phyloP scores from a whole-genome alignment of 2,329 filamentous ascomycete species.

The Talaromyces funiculosus region DNA sequence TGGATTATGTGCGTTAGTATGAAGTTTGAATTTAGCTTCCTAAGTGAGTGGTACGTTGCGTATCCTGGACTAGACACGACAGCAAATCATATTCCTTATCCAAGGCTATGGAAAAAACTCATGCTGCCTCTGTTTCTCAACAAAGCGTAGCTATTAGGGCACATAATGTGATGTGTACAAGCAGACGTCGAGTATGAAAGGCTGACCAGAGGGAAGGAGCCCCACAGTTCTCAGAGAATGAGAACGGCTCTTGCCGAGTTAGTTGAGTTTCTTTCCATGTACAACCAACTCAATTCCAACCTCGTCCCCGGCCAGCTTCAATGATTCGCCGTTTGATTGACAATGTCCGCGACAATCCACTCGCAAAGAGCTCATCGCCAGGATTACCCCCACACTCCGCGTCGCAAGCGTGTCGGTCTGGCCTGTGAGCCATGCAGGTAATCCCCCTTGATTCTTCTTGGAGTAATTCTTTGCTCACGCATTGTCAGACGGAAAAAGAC shows the following conservation, averaged over 20 bases:
- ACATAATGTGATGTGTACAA: background rate
- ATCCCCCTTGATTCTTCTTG: background rate
- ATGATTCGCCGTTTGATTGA: background rate
- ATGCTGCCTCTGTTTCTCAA: background rate
- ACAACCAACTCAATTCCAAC: background rate
- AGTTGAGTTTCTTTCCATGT: background rate
- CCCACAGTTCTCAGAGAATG: no score
- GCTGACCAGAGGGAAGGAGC: background rate
- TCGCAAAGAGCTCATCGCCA: background rate
- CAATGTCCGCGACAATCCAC: background rate
- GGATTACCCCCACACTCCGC: constrained; percentile 15
- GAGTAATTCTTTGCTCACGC: constrained; percentile 7
- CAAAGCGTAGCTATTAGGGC: no score
- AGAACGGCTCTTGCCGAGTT: background rate
- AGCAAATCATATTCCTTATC: background rate
- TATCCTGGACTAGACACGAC: background rate
- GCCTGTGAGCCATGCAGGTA: constrained; percentile 42
- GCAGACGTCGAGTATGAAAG: background rate
- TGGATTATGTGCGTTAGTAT: background rate
- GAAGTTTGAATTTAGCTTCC: background rate
- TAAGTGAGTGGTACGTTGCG: background rate
- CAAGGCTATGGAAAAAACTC: background rate
- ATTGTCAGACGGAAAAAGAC: constrained; percentile 46
- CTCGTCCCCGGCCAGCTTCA: background rate
- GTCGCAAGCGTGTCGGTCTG: constrained; percentile 34